Base-by-base conservation (phyloP, 768 basidiomycete genomes). In the Nidularia pulvinata region DNA sequence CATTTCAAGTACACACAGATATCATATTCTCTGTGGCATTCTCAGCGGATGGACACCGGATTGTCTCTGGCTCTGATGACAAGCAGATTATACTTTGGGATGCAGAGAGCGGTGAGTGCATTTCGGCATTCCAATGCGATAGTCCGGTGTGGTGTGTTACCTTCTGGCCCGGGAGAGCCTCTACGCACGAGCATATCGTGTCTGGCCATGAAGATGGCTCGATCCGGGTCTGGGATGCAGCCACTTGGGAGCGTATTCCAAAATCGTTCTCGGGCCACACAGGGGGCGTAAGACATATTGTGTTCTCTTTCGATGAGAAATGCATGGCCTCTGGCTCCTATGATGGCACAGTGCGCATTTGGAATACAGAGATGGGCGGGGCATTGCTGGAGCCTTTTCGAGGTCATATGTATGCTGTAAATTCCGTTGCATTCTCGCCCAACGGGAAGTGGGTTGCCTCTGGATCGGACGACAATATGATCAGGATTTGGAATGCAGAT, bases 101-200 rank as follows among this genome's bases (percentile, higher is more conserved):
- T 33, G n/a, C 48, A 7, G 32, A 13, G 10, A 32, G 48, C 7
- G 39, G 35, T 52, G 19, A 33, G 32, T 16, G 37, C 7, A 22
- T 19, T 7, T 33, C 55, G 13, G 58, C 64, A 42, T 48, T 69
- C 16, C 51, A 50, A 39, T 54, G 51, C 1, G 43, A 66, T 35
- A 64, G 60, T 16, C 61, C 65, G 2, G 47, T 69, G 34, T 50
- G 70, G 4, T 62, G 60, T 14, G 65, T 65, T 19, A 46, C 51
- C 3, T 19, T 51, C 10, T 49, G 58, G 4, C 46, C 30, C 9
- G 19, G 33, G 7, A 16, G 16, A 13, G n/a, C 25, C 14, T 19
- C 48, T 51, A 25, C 25, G 25, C 25, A 25, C 25, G 25, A 25
- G 25, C 25, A 25, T 25, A 30, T 65, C 36, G 14, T 16, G 37